A percentile compares a stretch with the other conserved stretches of the same genome.
Conservation (phyloP, 768 basidiomycete species). For the Gyrodon lividus region DNA sequence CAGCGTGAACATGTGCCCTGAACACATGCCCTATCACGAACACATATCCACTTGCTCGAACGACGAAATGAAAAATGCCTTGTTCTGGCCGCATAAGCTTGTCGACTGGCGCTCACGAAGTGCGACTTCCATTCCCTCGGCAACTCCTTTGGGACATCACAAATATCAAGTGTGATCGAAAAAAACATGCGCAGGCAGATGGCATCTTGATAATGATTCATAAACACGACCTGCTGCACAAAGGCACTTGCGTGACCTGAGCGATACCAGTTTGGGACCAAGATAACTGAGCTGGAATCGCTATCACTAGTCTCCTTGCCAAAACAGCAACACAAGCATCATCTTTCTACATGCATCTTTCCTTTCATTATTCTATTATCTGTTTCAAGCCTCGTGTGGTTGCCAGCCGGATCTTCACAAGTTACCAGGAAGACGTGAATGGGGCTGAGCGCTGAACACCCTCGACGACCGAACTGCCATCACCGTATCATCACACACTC, state of each 20-base stretch:
- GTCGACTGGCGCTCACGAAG: slow-evolving; percentile 8
- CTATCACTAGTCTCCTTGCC: slow-evolving; percentile 5
- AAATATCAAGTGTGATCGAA: slow-evolving; percentile 22
- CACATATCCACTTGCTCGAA: slow-evolving; percentile 8
- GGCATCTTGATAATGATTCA: slow-evolving; percentile 10
- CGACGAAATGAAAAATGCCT: slow-evolving; percentile 24
- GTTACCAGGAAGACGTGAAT: slow-evolving; percentile 4
- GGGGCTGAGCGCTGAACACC: neutral
- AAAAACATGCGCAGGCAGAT: slow-evolving; percentile 15
- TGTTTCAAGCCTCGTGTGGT: slow-evolving; percentile 7
- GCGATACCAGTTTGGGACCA: slow-evolving; percentile 9
- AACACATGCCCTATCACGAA: slow-evolving; percentile 22
- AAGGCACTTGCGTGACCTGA: slow-evolving; percentile 10
- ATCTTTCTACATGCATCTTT: slow-evolving; percentile 19
- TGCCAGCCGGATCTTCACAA: slow-evolving; percentile 14
- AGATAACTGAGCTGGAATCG: slow-evolving; percentile 12
- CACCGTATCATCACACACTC: slow-evolving; percentile 8
- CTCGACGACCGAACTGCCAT: slow-evolving; percentile 9
- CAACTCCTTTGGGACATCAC: slow-evolving; percentile 18
- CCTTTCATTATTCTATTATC: slow-evolving; percentile 14
- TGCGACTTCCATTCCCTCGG: slow-evolving; percentile 24
- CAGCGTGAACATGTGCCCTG: slow-evolving; percentile 12
- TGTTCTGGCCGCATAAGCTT: slow-evolving; percentile 22
- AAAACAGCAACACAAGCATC: neutral
- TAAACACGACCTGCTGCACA: slow-evolving; percentile 11